Evolutionary conservation across 2,329 filamentous ascomycete genomes (phyloP), one percentile per base, ranked within the genome.

Genomic region (Trichoderma aggressivum): DNA sequence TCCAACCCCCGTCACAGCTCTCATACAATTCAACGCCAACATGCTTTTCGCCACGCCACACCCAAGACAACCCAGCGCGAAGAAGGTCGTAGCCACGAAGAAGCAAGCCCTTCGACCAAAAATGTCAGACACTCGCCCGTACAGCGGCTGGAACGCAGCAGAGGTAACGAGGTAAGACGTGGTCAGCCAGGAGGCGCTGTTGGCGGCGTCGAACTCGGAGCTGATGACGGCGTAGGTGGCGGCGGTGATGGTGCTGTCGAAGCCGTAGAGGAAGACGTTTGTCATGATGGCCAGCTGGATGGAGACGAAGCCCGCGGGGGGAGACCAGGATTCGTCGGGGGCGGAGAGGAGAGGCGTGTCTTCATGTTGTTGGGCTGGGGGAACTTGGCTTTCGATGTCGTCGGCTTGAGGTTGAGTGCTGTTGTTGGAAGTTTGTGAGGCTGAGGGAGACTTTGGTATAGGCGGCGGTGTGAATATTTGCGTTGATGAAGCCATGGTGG

Each of bases 181-280:
- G 1, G 90, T 92, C 26, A 93, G 82, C 91, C 91, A 94, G 0
- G 91, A 92, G 1, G 91, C 91, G 12, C 89, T 88, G 76, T 93
- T 92, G 12, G 90, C 90, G 3, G 91, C 87, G 73, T 88, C 84
- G 76, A 93, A 93, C 74, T 92, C 87, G n/a, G 90, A 92, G 59
- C 90, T 91, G 74, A 93, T 92, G 67, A 92, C 88, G 3, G 90
- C 90, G 77, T 94, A 92, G 2, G 89, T 92, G 2, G 91, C 89
- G 0, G 91, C 91, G 77, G 91, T 94, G 70, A 94, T 85, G 0
- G 91, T 94, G 3, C 89, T 87, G 78, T 94, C 91, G 74, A 93
- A 93, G 3, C 88, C 88, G 30, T 86, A 87, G 10, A 91, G 83
- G 71, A 91, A 91, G 7, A 91, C 88, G 72, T 90, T 91, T 56